phyloP scores from a whole-genome alignment of 2,329 filamentous ascomycete genomes.

The Alternaria panax region DNA sequence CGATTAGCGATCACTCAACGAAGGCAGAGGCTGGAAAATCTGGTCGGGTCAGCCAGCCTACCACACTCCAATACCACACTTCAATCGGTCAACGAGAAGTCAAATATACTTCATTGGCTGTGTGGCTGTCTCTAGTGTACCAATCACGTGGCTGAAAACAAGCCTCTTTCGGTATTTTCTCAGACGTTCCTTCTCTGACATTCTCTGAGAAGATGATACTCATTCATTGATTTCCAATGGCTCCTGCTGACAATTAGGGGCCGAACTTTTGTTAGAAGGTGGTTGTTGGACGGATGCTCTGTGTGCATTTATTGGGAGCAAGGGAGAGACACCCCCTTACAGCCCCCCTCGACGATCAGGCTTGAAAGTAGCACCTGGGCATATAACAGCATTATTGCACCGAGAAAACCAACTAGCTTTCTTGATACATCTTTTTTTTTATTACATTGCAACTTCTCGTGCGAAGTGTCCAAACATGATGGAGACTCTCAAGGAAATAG shows the following conservation, averaged over 20 bases:
- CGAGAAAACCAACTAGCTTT: no score
- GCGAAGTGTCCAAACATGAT: not conserved
- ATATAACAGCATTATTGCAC: not conserved
- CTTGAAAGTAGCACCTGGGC: not conserved
- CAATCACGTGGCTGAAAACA: not conserved
- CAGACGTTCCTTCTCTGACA: not conserved
- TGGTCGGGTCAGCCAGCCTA: not conserved
- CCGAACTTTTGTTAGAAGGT: not conserved
- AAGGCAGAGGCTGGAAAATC: not conserved
- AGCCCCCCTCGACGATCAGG: not conserved
- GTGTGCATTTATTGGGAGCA: not conserved
- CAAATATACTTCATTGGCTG: not conserved
- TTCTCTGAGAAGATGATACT: not conserved
- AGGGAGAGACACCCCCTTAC: not conserved
- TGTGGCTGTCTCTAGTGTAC: not conserved
- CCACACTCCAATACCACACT: not conserved
- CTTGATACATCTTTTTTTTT: no score
- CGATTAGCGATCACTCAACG: not conserved
- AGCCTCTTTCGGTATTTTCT: not conserved
- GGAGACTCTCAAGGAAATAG: slow-evolving; percentile 24
- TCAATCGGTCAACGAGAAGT: not conserved
- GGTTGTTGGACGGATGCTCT: no score
- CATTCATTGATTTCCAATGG: not conserved
- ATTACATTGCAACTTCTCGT: not conserved
- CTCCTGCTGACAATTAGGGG: not conserved